Percentiles rank a stretch among this genome's conserved stretches.
phyloP scores from a whole-genome alignment of 306 rosid species.

The Coriaria nepalensis region DNA sequence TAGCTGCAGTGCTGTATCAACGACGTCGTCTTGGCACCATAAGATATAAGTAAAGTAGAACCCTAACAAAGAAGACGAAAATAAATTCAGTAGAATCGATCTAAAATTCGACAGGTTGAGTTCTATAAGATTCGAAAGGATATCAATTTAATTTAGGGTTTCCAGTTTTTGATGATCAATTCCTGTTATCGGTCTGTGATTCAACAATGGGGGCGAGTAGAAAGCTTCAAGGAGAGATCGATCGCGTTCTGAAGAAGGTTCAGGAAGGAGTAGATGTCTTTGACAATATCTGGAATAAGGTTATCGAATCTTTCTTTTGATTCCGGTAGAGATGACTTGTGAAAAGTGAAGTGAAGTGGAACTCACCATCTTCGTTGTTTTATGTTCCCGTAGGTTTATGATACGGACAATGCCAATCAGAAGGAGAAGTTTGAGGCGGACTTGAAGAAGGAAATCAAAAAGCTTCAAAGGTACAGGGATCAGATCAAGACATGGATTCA shows the following conservation, averaged over 20 bases:
- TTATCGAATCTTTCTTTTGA: slow-evolving; percentile 4
- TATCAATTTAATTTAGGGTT: too few species aligned
- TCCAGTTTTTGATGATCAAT: neutral
- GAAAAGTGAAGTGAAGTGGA: neutral
- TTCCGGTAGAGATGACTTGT: too few species aligned
- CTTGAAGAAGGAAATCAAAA: slow-evolving; percentile 95
- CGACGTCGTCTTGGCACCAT: too few species aligned
- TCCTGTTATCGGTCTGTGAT: neutral
- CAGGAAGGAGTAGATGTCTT: slow-evolving; percentile 97
- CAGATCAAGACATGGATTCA: slow-evolving; percentile 98
- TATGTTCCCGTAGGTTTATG: slow-evolving; percentile 50
- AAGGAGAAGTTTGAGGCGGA: slow-evolving; percentile 98
- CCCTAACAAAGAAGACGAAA: too few species aligned
- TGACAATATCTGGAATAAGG: slow-evolving; percentile 98
- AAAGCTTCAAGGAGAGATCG: slow-evolving; percentile 97
- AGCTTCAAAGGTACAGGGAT: slow-evolving; percentile 89
- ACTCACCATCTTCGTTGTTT: neutral
- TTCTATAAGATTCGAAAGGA: too few species aligned
- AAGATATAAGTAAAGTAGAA: too few species aligned
- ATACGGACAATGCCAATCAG: slow-evolving; percentile 94
- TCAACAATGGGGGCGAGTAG: slow-evolving; percentile 86
- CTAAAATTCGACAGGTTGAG: too few species aligned
- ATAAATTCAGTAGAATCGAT: too few species aligned
- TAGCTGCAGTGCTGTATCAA: too few species aligned
- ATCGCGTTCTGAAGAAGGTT: slow-evolving; percentile 95